Evolutionary conservation across 2,329 filamentous ascomycete species (phyloP), one percentile per base, ranked within the genome.

Genomic region (Exserohilum turcica): DNA sequence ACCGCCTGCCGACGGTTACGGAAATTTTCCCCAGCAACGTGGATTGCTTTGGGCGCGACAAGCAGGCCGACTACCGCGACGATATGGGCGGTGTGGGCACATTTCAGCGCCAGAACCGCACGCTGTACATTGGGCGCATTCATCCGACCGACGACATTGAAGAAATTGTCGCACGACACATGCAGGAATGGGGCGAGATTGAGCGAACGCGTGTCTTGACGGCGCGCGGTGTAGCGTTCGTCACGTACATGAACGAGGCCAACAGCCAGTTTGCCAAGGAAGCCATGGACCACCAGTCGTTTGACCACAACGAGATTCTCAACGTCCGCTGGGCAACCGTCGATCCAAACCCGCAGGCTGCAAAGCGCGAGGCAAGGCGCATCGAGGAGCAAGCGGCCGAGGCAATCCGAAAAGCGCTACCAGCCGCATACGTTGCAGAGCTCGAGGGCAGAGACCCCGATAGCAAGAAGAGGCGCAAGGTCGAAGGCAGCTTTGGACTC

Each of bases 321-420:
- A 99, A 99, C 74, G 92, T 99, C 42, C 84, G 95, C 59, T 99
- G 94, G 94, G 94, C 94, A 36, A 99, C 94, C 0, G 89, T 91
- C 6, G 94, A 99, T 71, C 94, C 94, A 1, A 99, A 99, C 64
- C 94, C 94, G 0, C 87, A 94, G 80, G 92, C 93, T 2, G 91
- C 96, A 74, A 95, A 95, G 60, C 84, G 95, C 55, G 94, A 99
- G 76, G 93, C 89, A 2, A 83, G 89, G 33, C 83, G 88, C 35
- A 88, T 99, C 55, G 94, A 99, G 72, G 94, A 99, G 71, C 94
- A 99, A 74, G 94, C 94, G 2, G 94, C 94, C 0, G 94, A 97
- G 67, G 95, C 94, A 1, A 91, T 99, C 52, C 82, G 94, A 15
- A 83, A 89, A 60, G 93, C 94, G 0, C 79, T 99, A 4, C 94